phyloP scores from a whole-genome alignment of 2,329 filamentous ascomycete genomes.

The Balansia obtecta region DNA sequence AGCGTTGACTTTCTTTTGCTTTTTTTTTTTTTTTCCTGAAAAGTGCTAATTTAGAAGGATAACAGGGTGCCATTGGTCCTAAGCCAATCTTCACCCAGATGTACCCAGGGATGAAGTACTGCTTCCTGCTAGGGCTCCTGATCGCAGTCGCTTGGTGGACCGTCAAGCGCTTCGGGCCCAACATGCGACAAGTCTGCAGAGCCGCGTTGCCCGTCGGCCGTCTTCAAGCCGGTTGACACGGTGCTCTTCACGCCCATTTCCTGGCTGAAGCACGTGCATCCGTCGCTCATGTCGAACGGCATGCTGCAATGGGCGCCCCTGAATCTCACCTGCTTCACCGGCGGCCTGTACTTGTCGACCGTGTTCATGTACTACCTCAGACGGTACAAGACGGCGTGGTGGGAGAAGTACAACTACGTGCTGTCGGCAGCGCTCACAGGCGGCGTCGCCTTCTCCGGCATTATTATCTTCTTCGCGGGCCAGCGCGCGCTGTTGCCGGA shows the following conservation, averaged over 20 bases:
- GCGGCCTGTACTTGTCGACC: constrained; percentile 26
- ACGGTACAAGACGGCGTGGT: constrained; percentile 26
- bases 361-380: constrained; percentile 32
- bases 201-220: constrained; percentile 2
- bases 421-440: constrained; percentile 26
- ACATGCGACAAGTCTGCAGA: constrained; percentile 2
- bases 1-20: not conserved
- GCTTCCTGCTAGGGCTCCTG: constrained; percentile 27
- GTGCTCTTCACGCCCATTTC: constrained; percentile 10
- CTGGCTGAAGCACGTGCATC: constrained; percentile 26
- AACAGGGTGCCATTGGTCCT: constrained; percentile 15
- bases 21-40: too few species aligned
- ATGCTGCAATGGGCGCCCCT: constrained; percentile 30
- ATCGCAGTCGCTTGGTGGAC: constrained; percentile 33
- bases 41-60: too few species aligned
- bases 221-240: constrained; percentile 8
- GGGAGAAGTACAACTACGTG: constrained; percentile 34
- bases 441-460: constrained; percentile 27
- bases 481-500: not conserved
- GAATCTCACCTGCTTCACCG: constrained; percentile 30
- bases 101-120: constrained; percentile 31
- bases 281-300: constrained; percentile 27
- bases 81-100: constrained; percentile 26
- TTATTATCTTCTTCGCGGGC: constrained; percentile 30
- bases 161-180: constrained; percentile 51